Evolutionary conservation across 129 eudicot species (phyloP), one percentile per base, ranked within the genome.

Genomic region (Arctium minus): DNA sequence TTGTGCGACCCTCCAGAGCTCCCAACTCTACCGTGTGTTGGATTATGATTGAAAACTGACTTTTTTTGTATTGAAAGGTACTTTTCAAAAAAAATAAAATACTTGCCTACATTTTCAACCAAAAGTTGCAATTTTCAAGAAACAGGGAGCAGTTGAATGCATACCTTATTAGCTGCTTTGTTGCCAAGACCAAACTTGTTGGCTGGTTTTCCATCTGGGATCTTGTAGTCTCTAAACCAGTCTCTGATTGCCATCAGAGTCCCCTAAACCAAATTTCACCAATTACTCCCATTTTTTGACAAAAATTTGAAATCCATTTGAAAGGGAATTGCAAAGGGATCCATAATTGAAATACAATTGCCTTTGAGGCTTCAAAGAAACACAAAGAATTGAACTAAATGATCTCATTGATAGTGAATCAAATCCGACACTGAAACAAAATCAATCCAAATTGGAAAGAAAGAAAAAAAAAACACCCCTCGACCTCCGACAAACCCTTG

Each of bases 181-280:
- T 96, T 93, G 72, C 99, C 99, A 74, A 93, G 97, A 84, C 98
- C 98, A 81, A 96, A 96, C 88, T 88, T 93, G 90, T 96, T 96
- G 79, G 99, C 98, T 79, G 99, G 96, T 84, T 96, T 96, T 72
- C 99, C 99, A 86, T 96, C 99, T 35, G 99, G 99, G 73, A 96
- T 96, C 87, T 96, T 96, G 92, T 96, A 96, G 89, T 93, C 99
- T 82, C 99, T 89, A 72, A 96, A 96, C 99, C 99, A 96, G 91
- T 96, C 99, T 89, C 99, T 96, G 69, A 96, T 96, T 82, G 98
- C 98, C 17, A 97, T 96, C 3, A 96, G 89, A 75, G 98, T 91
- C 40, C 99, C 99, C 99, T 96, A 87, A 33, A 42, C 9, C 79
- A 76, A 79, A 67, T 10, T 17, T 15, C 29, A 56, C 27, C 9